Evolutionary conservation across 2,329 filamentous ascomycete species (phyloP).

Genomic region (Sporothrix curviconia): DNA sequence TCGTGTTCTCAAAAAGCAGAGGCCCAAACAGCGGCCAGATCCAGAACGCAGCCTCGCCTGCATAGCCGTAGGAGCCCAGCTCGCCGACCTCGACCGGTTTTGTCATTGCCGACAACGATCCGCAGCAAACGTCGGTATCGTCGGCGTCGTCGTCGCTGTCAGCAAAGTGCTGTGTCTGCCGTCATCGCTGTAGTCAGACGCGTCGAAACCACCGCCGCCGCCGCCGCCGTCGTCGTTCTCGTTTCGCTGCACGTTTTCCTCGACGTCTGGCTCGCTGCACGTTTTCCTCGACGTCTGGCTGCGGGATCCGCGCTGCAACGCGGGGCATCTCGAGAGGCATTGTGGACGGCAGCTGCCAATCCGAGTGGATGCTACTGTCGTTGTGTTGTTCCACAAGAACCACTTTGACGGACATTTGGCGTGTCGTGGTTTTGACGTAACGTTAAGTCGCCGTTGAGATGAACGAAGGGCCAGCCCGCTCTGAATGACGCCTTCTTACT

Average conservation of each 20-base stretch:
- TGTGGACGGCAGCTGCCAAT: neutral
- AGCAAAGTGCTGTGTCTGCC: neutral
- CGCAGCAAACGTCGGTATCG: constrained; percentile 29
- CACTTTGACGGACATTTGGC: too few relatives aligned
- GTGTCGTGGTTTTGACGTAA: too few relatives aligned
- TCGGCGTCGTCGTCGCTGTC: neutral
- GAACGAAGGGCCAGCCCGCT: neutral
- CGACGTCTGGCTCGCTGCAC: constrained; percentile 5
- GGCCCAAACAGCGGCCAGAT: constrained; percentile 59
- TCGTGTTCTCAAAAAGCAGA: constrained; percentile 66
- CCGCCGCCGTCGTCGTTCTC: neutral
- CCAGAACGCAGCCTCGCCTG: constrained; percentile 42
- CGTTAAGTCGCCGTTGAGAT: too few relatives aligned
- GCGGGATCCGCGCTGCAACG: constrained; percentile 5
- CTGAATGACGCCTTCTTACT: constrained; percentile 9
- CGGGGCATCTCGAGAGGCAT: constrained; percentile 13
- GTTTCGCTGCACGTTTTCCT: neutral
- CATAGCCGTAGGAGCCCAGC: constrained; percentile 28
- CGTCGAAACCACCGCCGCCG: neutral
- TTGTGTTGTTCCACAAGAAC: too few relatives aligned
- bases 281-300: neutral
- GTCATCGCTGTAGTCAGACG: neutral
- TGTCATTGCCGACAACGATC: constrained; percentile 32
- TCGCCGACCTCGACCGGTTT: constrained; percentile 41
- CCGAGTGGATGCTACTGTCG: neutral